Base-by-base conservation (phyloP, 192 early-diverging fungal genomes). In the Funneliformis geosporum region DNA sequence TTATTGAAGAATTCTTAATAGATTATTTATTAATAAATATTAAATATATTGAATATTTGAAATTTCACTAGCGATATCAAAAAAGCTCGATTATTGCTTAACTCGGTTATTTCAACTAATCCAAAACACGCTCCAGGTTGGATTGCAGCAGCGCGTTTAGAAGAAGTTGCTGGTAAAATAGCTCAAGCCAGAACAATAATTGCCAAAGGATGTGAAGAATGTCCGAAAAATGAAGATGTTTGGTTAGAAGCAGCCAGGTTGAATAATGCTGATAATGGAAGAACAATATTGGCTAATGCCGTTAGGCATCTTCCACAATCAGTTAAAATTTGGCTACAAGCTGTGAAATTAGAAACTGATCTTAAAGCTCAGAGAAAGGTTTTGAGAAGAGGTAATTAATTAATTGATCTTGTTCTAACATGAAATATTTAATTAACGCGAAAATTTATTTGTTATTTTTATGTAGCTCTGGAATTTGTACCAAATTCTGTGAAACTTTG, bases 81-180 rank as follows among this genome's bases (percentile, higher is more conserved):
- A 80, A 93, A 96, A 61, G 97, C 97, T 1, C 89, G 98, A 6
- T 86, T 91, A 60, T 87, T 99, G 43, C 87, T 99, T 11, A 90
- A 90, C 60, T 98, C 97, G 0, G 95, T 99, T 44, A 98, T 93
- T 40, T 90, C 89, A 12, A 94, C 98, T 4, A 99, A 98, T 84
- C 97, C 97, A 11, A 96, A 96, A 79, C 94, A 98, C 75, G 97
- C 96, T 6, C 94, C 97, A 27, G 98, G 96, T 59, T 99, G 98
- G 98, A 98, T 99, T 79, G 96, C 97, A 1, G 96, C 96, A 8
- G 98, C 98, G 12, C 92, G 97, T 67, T 84, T 99, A 55, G 98
- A 99, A 86, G 97, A 99, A 83, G 88, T 93, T 8, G 96, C 96
- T 1, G 90, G 93, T 21, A 96, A 97, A 78, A 83, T 91, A 61